A percentile compares a stretch with the other conserved stretches of the same genome.
phyloP scores from a whole-genome alignment of 768 basidiomycete species.

The Trametes punicea region DNA sequence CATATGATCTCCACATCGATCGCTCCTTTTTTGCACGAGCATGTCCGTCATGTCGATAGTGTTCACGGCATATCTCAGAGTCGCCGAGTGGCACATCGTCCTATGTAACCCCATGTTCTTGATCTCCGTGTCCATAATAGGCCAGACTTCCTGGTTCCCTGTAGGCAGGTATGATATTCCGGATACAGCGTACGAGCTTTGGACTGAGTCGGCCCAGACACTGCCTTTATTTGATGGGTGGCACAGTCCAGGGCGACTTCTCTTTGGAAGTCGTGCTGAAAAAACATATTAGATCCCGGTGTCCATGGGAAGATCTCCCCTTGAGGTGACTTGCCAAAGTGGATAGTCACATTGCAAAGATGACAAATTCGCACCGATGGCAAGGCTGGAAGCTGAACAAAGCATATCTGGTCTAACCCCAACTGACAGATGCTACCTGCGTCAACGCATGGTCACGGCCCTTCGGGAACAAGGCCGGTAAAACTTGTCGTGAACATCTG shows the following conservation, averaged over 20 bases:
- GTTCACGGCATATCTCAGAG: neutral
- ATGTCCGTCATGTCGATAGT: constrained; percentile 3
- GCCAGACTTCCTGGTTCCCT: neutral
- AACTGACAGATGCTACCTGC: neutral
- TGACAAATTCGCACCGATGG: neutral
- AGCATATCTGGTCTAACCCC: neutral
- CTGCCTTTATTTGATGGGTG: neutral
- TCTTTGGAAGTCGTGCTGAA: neutral
- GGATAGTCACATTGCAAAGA: neutral
- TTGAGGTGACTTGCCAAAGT: neutral
- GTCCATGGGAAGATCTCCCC: neutral
- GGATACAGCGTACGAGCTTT: neutral
- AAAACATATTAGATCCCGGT: neutral
- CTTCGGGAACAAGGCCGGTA: neutral
- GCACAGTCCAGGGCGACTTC: constrained; percentile 1
- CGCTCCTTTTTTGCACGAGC: neutral
- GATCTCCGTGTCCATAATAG: neutral
- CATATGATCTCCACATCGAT: neutral
- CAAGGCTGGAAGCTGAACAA: neutral
- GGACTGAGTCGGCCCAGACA: neutral
- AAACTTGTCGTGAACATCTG: neutral
- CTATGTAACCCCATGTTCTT: neutral
- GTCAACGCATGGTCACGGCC: neutral
- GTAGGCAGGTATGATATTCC: neutral
- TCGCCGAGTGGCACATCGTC: constrained; percentile 5